Percentiles rank a stretch among this genome's conserved stretches.
Conservation (phyloP, 2,329 filamentous ascomycete genomes). For the Fusarium sp. region DNA sequence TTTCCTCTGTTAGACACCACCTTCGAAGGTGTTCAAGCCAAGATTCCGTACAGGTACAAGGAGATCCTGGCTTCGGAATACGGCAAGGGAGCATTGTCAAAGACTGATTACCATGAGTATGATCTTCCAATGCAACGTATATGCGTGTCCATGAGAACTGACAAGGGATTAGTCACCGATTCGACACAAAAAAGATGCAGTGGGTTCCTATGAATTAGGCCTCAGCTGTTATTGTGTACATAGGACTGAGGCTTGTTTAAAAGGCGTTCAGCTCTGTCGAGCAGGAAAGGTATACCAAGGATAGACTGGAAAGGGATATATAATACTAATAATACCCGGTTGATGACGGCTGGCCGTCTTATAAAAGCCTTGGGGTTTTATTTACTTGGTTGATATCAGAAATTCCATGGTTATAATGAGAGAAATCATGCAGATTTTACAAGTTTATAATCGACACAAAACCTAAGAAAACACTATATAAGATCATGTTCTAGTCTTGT, state of each 20-base stretch:
- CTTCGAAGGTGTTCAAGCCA: slow-evolving; percentile 73
- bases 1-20: slow-evolving; percentile 75
- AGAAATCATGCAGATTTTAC: fast-evolving
- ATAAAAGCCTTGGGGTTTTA: neutral
- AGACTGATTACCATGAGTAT: slow-evolving; percentile 64
- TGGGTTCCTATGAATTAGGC: slow-evolving; percentile 41
- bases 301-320: neutral
- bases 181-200: slow-evolving; percentile 52
- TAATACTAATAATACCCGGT: slow-evolving; percentile 5
- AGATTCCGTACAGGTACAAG: slow-evolving; percentile 72
- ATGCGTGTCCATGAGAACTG: neutral
- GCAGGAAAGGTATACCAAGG: neutral
- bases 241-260: neutral
- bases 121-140: slow-evolving; percentile 23
- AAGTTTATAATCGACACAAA: neutral
- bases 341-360: neutral
- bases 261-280: neutral
- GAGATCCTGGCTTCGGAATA: slow-evolving; percentile 70
- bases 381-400: neutral
- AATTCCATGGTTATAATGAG: neutral
- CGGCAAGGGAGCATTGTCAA: slow-evolving; percentile 59
- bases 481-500: neutral
- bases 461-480: fast-evolving
- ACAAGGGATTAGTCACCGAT: slow-evolving; percentile 51
- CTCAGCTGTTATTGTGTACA: neutral